Percentiles rank a stretch among this genome's conserved stretches.
phyloP scores from a whole-genome alignment of 805 yeast species.

The Spathaspora gorwiae region DNA sequence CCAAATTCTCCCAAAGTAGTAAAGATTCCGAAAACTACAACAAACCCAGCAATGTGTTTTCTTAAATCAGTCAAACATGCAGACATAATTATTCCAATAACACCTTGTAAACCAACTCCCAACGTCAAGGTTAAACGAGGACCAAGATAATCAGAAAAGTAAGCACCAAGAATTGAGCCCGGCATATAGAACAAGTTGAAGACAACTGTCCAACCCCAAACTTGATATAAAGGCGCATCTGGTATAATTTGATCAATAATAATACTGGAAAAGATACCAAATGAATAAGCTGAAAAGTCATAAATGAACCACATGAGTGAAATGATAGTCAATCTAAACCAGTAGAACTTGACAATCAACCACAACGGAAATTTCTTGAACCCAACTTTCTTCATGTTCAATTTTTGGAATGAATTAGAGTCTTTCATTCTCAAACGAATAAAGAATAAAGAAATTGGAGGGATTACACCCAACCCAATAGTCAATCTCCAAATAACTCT shows the following conservation, averaged over 20 bases:
- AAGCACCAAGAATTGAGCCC: conserved; percentile 83
- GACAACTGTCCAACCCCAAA: conserved; percentile 91
- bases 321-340: conserved; percentile 70
- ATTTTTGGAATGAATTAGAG: conserved; percentile 64
- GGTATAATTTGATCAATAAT: conserved; percentile 59
- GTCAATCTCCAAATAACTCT: conserved; percentile 89
- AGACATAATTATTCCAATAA: conserved; percentile 80
- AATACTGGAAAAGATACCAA: conserved; percentile 75
- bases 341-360: conserved; percentile 70
- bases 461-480: conserved; percentile 83
- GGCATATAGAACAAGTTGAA: conserved; percentile 85
- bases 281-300: conserved; percentile 83
- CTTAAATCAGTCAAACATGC: conserved; percentile 55
- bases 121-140: conserved; percentile 71
- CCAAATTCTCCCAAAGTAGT: conserved; percentile 87
- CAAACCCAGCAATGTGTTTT: conserved; percentile 67
- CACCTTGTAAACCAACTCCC: conserved; percentile 71
- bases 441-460: conserved; percentile 73
- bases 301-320: conserved; percentile 86
- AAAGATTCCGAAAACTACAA: conserved; percentile 84
- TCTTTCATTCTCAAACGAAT: conserved; percentile 74
- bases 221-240: conserved; percentile 57
- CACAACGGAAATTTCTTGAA: conserved; percentile 51
- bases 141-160: conserved; percentile 78
- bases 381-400: conserved; percentile 57